These are phyloP conservation scores for Phanerochaete sordida DNA, from an alignment of 768 basidiomycete genomes.

Conservation along the genomic window DNA sequence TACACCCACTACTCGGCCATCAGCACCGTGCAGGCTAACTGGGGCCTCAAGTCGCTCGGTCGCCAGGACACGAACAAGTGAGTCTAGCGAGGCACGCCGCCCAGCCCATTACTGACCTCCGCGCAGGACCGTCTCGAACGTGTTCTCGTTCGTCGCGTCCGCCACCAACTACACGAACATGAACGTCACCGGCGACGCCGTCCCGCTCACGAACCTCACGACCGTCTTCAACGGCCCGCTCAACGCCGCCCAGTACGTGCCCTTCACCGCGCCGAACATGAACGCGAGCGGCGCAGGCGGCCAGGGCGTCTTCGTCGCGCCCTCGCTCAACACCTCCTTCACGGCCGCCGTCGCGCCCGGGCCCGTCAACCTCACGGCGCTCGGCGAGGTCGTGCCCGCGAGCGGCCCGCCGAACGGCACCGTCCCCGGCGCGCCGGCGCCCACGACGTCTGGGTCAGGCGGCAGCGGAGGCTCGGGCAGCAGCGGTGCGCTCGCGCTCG, in stretches of 20 bases:
- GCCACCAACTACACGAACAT: conserved; percentile 42
- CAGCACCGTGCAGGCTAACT: conserved; percentile 57
- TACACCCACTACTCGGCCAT: conserved; percentile 62
- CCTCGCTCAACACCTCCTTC: conserved; percentile 31
- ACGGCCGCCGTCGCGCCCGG: conserved; percentile 31
- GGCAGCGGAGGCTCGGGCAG: background rate
- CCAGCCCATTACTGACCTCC: background rate
- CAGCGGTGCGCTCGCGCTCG: background rate
- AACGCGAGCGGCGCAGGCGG: conserved; percentile 38
- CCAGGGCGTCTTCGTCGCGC: conserved; percentile 35
- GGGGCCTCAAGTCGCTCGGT: conserved; percentile 58
- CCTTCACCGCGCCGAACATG: conserved; percentile 42
- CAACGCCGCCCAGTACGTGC: conserved; percentile 36
- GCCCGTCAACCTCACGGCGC: conserved; percentile 39
- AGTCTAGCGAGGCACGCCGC: background rate
- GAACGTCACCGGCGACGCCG: conserved; percentile 23
- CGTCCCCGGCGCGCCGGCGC: background rate
- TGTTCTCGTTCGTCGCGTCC: conserved; percentile 48
- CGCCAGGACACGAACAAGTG: conserved; percentile 52
- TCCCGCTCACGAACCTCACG: conserved; percentile 37
- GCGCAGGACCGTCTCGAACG: conserved; percentile 39
- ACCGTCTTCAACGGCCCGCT: conserved; percentile 41
- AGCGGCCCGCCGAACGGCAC: background rate
- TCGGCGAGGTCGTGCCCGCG: conserved; percentile 20
- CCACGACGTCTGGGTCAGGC: background rate